These are phyloP conservation scores for Suillus americanus DNA, from an alignment of 768 basidiomycete genomes.

Conservation along the genomic window DNA sequence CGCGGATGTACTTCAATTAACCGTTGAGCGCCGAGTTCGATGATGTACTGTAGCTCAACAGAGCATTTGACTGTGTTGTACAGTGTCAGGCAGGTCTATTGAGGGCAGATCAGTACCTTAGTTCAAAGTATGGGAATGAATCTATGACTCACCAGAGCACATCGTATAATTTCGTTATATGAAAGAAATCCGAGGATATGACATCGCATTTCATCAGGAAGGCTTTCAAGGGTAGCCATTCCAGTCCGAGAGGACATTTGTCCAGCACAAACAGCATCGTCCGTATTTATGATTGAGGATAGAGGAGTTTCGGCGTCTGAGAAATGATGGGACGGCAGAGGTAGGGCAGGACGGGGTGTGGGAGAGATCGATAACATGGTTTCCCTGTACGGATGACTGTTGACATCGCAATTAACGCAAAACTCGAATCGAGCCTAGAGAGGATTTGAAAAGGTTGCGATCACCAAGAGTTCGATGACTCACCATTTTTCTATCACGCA, in stretches of 20 bases:
- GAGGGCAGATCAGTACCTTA: not conserved
- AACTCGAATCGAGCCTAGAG: too few relatives aligned
- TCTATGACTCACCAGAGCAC: not conserved
- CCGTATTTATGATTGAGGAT: not conserved
- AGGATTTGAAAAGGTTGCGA: too few relatives aligned
- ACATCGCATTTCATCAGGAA: not conserved
- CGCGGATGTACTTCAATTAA: not conserved
- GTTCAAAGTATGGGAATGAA: not conserved
- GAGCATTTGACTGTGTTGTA: not conserved
- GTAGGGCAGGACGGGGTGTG: not conserved
- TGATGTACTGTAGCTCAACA: not conserved
- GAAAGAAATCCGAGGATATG: not conserved
- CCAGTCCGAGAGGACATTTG: not conserved
- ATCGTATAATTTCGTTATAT: not conserved
- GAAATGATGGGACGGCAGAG: not conserved
- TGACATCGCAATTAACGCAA: not conserved
- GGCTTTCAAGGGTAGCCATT: not conserved
- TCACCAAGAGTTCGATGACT: too few relatives aligned
- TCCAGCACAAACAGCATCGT: not conserved
- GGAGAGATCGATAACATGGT: not conserved
- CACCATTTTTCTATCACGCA: too few relatives aligned
- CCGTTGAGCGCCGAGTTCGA: not conserved
- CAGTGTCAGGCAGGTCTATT: not conserved
- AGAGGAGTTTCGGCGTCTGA: not conserved
- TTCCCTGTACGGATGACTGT: not conserved